Evolutionary conservation across 306 rosid species (phyloP), one percentile per base, ranked within the genome.

Genomic region (Corylus americana): DNA sequence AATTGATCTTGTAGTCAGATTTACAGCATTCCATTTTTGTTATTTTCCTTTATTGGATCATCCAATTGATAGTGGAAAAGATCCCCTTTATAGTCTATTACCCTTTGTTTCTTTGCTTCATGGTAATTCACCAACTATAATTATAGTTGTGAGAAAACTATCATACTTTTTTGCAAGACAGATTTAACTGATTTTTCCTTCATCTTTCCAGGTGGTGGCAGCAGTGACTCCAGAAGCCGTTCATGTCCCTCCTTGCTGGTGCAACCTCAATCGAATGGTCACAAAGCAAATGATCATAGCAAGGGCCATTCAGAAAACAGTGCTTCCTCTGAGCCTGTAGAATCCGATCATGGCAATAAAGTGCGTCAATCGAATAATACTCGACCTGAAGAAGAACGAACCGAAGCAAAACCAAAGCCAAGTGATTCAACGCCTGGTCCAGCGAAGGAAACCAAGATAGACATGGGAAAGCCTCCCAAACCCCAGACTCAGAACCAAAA

Each of bases 161-260:
- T 31, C 35, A 31, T 31, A 31, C 35, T 31, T 31, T 31, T 31
- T 31, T 31, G 49, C 49, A 45, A 45, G 49, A 4, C 7, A 9
- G 11, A 9, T 45, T 9, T 45, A 10, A 49, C 53, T 3, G 14
- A 2, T 45, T 71, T 45, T 63, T 0, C 20, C 31, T 69, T 63
- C 79, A 6, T 82, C 5, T 73, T 81, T 13, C 3, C 81, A 90
- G 98, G 90, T 62, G 87, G 84, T 14, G 87, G 88, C 10, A 88
- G 92, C 14, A 1, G 81, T 20, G 83, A 86, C 0, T 78, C 86
- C 57, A 78, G 54, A 61, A 89, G 88, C 76, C 90, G 86, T 78
- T 90, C 97, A 20, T 73, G 80, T 57, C 84, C 79, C 17, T 86
- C 93, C 2, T 78, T 78, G 17, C 54, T 74, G 27, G 86, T 77